Evolutionary conservation across 148 eudicot species (phyloP), one percentile per base, ranked within the genome.

Genomic region (Rheum nobile): DNA sequence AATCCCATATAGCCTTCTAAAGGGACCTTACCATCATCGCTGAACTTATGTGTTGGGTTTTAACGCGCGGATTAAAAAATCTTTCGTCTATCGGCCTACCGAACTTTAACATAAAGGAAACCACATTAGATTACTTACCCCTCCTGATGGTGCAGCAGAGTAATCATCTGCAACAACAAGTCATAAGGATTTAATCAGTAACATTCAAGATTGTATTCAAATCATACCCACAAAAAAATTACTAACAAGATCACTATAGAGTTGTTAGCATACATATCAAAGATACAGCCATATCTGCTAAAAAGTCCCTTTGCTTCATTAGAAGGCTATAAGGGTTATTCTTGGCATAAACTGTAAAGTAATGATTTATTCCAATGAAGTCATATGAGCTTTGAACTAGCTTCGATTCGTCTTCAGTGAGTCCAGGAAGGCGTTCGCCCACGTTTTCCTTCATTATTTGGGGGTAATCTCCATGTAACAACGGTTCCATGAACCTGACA

Each of bases 291-390:
- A 77, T 77, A 52, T 92, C 97, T 1, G 79, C 85, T 14, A 14
- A 6, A 26, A 59, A 75, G 61, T 85, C 93, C 72, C 88, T 79
- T 41, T 34, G 65, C 17, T 81, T 35, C 48, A n/a, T 61, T 48
- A 75, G 12, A 43, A 79, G 76, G 39, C 38, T 50, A 67, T 28
- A 67, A 7, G 90, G 77, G 17, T 77, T 74, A 81, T 90, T 82
- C 80, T 83, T 83, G 38, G 78, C 28, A 8, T 24, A 3, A 5
- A 79, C 0, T 0, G 72, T 75, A 10, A 24, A 0, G 54, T 88
- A 88, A 65, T 90, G 85, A 77, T 90, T 90, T 37, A 89, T 4
- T 41, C 91, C 97, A 31, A 89, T 41, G 46, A 89, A 91, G 73
- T 91, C 94, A 42, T 74, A 72, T 55, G 92, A 79, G 3, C 89